Evolutionary conservation across 805 yeast species (phyloP).

Genomic region (Yueomyces sinensis): DNA sequence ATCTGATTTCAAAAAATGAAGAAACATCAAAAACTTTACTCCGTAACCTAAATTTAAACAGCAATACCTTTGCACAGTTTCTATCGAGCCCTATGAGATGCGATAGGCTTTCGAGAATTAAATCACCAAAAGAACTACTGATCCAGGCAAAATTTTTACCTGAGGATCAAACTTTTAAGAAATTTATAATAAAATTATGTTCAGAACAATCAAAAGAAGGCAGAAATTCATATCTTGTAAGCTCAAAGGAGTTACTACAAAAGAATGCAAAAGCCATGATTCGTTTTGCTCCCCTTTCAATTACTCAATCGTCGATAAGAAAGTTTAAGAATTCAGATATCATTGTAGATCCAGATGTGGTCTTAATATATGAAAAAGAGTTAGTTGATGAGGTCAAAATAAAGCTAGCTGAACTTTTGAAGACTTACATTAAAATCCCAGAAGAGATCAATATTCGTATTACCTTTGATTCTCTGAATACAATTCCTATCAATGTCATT

Average conservation of each 20-base stretch:
- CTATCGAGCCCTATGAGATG: slow-evolving; percentile 32
- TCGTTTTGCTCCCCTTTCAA: neutral
- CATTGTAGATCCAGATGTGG: slow-evolving; percentile 1
- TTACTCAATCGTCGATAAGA: neutral
- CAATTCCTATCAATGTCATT: too few relatives aligned
- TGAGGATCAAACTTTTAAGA: neutral
- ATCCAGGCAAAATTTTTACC: neutral
- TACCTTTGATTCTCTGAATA: too few relatives aligned
- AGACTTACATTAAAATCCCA: too few relatives aligned
- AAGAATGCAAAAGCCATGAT: neutral
- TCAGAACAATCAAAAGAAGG: neutral
- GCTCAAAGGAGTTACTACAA: neutral
- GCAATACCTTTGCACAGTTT: slow-evolving; percentile 27
- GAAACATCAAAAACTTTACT: too few relatives aligned
- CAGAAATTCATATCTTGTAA: neutral
- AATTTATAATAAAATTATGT: neutral
- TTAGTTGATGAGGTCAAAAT: neutral
- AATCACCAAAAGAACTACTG: slow-evolving; percentile 29
- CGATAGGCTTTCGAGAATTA: slow-evolving; percentile 25
- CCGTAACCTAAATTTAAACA: slow-evolving; percentile 7
- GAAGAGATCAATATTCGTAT: too few relatives aligned
- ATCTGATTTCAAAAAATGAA: too few relatives aligned
- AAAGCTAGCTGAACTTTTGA: too few relatives aligned
- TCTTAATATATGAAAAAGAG: too few relatives aligned
- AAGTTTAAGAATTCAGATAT: neutral